These are phyloP conservation scores for Tubosaeta sp. DNA, from an alignment of 768 basidiomycete genomes.

Conservation along the genomic window DNA sequence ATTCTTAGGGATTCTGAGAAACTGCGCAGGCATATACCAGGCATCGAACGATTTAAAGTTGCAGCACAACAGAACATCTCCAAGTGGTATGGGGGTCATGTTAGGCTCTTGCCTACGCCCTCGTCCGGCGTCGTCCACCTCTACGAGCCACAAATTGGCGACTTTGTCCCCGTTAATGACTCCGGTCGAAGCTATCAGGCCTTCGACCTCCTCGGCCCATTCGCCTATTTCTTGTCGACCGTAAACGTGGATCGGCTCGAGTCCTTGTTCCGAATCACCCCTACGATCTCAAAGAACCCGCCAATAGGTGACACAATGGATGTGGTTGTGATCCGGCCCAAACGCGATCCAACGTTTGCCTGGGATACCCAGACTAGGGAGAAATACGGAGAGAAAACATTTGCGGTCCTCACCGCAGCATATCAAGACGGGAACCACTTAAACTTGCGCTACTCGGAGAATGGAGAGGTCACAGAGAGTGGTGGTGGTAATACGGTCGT, in stretches of 20 bases:
- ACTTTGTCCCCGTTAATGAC: constrained; percentile 45
- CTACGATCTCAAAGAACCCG: constrained; percentile 48
- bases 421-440: constrained; percentile 76
- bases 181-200: constrained; percentile 31
- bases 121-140: constrained; percentile 43
- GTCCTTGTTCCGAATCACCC: constrained; percentile 72
- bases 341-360: constrained; percentile 47
- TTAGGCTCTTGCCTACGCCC: constrained; percentile 50
- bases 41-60: constrained; percentile 81
- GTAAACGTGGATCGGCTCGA: constrained; percentile 86
- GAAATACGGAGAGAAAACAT: constrained; percentile 50
- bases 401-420: constrained; percentile 57
- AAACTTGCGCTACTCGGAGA: constrained; percentile 48
- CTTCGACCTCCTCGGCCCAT: constrained; percentile 67
- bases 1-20: constrained; percentile 80
- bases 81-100: constrained; percentile 62
- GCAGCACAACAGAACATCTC: constrained; percentile 75
- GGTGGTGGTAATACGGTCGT: constrained; percentile 54
- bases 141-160: constrained; percentile 51
- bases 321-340: constrained; percentile 71
- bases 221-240: constrained; percentile 80
- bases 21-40: constrained; percentile 64
- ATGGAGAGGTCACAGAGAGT: constrained; percentile 39
- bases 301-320: constrained; percentile 55
- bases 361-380: constrained; percentile 42